Percentiles rank a stretch among this genome's conserved stretches.
phyloP scores from a whole-genome alignment of 208 protist genomes.

The Leishmania tropica region DNA sequence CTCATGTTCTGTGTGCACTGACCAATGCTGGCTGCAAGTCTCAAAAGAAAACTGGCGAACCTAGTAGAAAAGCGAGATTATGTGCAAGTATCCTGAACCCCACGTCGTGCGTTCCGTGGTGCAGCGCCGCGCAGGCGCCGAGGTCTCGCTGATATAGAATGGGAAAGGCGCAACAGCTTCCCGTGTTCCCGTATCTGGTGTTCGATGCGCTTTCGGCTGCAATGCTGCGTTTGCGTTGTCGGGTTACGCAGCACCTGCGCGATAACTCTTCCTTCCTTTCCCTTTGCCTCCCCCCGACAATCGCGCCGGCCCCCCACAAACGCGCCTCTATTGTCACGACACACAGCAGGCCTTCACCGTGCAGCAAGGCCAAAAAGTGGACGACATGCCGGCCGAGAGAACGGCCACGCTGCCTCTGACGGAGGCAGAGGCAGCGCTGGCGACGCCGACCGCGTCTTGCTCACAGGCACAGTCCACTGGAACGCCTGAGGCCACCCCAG shows the following conservation, averaged over 20 bases:
- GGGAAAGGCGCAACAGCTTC: background rate
- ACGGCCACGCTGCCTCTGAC: background rate
- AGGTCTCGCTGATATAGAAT: background rate
- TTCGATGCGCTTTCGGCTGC: background rate
- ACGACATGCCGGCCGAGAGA: background rate
- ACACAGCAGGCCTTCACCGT: background rate
- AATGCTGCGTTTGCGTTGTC: background rate
- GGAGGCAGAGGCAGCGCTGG: background rate
- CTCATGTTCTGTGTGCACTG: background rate
- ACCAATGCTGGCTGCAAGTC: background rate
- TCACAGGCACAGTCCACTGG: background rate
- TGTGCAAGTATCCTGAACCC: background rate
- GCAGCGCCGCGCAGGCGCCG: background rate
- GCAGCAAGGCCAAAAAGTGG: background rate
- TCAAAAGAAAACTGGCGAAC: background rate
- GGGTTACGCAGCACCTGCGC: background rate
- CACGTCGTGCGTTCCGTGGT: background rate
- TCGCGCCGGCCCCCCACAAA: background rate
- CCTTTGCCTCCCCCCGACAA: background rate
- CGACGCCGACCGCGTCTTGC: background rate
- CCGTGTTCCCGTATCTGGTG: background rate
- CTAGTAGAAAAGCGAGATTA: background rate
- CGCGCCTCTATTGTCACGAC: background rate
- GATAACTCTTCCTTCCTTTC: background rate
- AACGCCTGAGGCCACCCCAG: background rate